Evolutionary conservation across 129 eudicot species (phyloP).

Genomic region (Dittrichia graveolens): DNA sequence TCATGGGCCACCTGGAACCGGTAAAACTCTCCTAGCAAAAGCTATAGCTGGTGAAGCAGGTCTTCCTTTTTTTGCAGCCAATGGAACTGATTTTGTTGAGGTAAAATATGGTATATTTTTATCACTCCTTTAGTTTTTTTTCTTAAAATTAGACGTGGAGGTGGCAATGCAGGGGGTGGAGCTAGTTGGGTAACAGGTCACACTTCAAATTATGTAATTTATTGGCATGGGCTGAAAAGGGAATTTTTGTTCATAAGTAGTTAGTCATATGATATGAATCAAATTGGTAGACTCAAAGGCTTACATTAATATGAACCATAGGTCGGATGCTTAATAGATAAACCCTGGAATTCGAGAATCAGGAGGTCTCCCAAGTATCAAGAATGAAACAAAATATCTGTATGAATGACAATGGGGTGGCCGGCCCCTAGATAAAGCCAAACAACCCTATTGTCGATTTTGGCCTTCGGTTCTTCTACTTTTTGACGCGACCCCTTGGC

Average conservation of each 20-base stretch:
- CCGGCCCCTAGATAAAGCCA: too few relatives aligned
- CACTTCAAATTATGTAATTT: background rate
- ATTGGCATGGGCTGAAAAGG: background rate
- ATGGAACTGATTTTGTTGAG: constrained; percentile 99
- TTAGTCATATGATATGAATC: background rate
- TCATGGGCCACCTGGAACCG: constrained; percentile 99
- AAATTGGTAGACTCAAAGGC: too few relatives aligned
- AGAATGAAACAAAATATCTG: too few relatives aligned
- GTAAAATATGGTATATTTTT: constrained; percentile 40
- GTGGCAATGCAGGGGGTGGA: background rate
- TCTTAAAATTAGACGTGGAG: background rate
- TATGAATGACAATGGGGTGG: too few relatives aligned
- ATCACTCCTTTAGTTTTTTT: constrained; percentile 9
- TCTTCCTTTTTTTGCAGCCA: constrained; percentile 92
- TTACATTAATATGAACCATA: too few relatives aligned
- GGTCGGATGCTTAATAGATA: too few relatives aligned
- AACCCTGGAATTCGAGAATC: too few relatives aligned
- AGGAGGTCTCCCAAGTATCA: too few relatives aligned
- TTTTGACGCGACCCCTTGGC: too few relatives aligned
- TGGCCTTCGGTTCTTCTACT: too few relatives aligned
- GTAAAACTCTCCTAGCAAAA: constrained; percentile 94
- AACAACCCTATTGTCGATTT: too few relatives aligned
- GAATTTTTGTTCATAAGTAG: background rate
- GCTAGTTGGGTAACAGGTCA: background rate
- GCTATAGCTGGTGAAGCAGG: constrained; percentile 99